Evolutionary conservation across 139 green algal species (phyloP).

Genomic region (Micromonas commoda): DNA sequence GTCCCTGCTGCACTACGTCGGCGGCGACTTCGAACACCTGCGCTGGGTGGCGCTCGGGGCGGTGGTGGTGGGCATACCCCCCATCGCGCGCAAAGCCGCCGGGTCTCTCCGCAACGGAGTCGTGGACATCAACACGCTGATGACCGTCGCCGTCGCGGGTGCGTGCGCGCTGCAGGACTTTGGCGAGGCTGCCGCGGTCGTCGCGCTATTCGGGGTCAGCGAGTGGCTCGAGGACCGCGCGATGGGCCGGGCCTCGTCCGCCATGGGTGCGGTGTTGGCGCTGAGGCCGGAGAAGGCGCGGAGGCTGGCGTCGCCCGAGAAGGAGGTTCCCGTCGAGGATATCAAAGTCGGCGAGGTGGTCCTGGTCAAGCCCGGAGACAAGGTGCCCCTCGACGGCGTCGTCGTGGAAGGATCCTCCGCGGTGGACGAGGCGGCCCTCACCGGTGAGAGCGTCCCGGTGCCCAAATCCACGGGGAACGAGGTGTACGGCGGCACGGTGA

Average conservation of each 20-base stretch:
- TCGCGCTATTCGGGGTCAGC: slow-evolving; percentile 58
- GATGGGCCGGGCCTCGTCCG: slow-evolving; percentile 4
- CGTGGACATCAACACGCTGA: slow-evolving; percentile 58
- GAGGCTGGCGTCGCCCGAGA: background rate
- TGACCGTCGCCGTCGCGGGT: slow-evolving; percentile 44
- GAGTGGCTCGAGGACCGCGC: slow-evolving; percentile 52
- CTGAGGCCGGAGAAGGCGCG: slow-evolving; percentile 21
- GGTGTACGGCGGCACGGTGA: slow-evolving; percentile 51
- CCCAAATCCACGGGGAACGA: slow-evolving; percentile 42
- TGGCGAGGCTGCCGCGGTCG: slow-evolving; percentile 49
- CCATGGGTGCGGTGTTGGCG: slow-evolving; percentile 23
- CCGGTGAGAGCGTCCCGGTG: slow-evolving; percentile 56
- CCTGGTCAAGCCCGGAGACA: slow-evolving; percentile 55
- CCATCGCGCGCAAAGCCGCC: slow-evolving; percentile 42
- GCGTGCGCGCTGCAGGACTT: slow-evolving; percentile 45
- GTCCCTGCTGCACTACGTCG: slow-evolving; percentile 51
- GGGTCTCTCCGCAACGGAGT: slow-evolving; percentile 39
- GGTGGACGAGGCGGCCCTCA: slow-evolving; percentile 72
- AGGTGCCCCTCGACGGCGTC: slow-evolving; percentile 62
- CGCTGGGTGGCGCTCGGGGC: slow-evolving; percentile 50
- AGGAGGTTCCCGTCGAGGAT: slow-evolving; percentile 18
- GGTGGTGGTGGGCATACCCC: slow-evolving; percentile 41
- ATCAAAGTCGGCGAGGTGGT: slow-evolving; percentile 31
- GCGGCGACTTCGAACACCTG: slow-evolving; percentile 41
- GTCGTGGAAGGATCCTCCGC: slow-evolving; percentile 50